Conservation (phyloP, 805 yeast genomes). For the Saccharomycopsis fermentans region DNA sequence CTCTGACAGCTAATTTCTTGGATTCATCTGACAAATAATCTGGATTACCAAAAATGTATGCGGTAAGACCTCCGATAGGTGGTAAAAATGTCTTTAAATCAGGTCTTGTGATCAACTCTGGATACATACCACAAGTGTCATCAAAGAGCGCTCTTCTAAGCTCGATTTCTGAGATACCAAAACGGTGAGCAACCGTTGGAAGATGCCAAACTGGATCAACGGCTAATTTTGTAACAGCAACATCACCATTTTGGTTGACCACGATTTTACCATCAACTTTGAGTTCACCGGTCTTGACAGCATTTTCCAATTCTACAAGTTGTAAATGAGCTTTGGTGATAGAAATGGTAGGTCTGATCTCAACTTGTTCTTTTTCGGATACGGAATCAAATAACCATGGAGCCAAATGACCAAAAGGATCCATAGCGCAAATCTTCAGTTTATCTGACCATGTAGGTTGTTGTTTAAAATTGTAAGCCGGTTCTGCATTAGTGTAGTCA, state of each 20-base stretch:
- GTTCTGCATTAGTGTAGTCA: slow-evolving; percentile 54
- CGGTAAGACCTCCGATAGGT: slow-evolving; percentile 62
- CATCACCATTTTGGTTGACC: slow-evolving; percentile 48
- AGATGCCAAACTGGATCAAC: slow-evolving; percentile 65
- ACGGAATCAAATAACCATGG: slow-evolving; percentile 46
- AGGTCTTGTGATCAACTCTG: slow-evolving; percentile 57
- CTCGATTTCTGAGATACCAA: slow-evolving; percentile 44
- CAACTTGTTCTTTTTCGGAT: slow-evolving; percentile 38
- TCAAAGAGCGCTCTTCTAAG: slow-evolving; percentile 52
- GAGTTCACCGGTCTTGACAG: slow-evolving; percentile 42
- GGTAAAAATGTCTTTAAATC: slow-evolving; percentile 58
- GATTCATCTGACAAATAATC: slow-evolving; percentile 40
- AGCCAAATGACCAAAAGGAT: slow-evolving; percentile 57
- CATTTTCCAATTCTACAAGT: slow-evolving; percentile 46
- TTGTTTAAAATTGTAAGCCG: slow-evolving; percentile 45
- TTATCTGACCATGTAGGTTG: slow-evolving; percentile 46
- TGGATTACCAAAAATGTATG: slow-evolving; percentile 56
- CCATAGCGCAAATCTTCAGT: slow-evolving; percentile 53
- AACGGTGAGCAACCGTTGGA: slow-evolving; percentile 59
- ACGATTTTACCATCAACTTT: slow-evolving; percentile 53
- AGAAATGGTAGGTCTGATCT: slow-evolving; percentile 55
- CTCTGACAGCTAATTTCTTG: slow-evolving; percentile 44
- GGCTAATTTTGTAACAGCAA: slow-evolving; percentile 54
- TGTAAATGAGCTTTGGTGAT: slow-evolving; percentile 59
- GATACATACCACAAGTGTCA: slow-evolving; percentile 64